These are phyloP conservation scores for Bipolaris bicolor DNA, from an alignment of 2,329 filamentous ascomycete species.

Conservation along the genomic window DNA sequence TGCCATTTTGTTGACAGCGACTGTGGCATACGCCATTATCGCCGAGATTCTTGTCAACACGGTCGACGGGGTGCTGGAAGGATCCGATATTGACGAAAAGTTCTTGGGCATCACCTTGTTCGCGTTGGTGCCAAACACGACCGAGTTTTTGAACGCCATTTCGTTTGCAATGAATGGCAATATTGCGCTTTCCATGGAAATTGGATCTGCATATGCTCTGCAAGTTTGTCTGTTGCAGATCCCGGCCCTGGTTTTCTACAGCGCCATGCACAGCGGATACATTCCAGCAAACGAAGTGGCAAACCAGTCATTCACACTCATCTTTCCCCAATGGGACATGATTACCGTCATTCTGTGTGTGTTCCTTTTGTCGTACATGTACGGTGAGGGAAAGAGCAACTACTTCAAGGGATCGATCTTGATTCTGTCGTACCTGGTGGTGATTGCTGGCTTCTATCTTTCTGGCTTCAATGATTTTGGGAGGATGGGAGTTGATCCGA, in stretches of 20 bases:
- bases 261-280: constrained; percentile 70
- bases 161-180: constrained; percentile 99
- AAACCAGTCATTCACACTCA: constrained; percentile 76
- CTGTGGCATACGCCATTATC: constrained; percentile 92
- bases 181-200: constrained; percentile 98
- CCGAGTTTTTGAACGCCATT: constrained; percentile 98
- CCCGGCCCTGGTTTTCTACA: constrained; percentile 89
- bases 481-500: constrained; percentile 42
- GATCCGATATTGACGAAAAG: constrained; percentile 92
- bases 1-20: constrained; percentile 86
- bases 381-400: constrained; percentile 98
- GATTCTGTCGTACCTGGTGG: constrained; percentile 89
- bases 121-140: constrained; percentile 95
- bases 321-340: constrained; percentile 99
- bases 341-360: constrained; percentile 95
- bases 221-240: constrained; percentile 96
- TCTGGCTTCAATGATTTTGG: constrained; percentile 68
- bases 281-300: constrained; percentile 61
- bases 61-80: constrained; percentile 92
- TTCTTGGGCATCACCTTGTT: constrained; percentile 97
- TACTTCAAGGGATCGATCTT: constrained; percentile 99
- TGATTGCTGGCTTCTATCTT: constrained; percentile 90
- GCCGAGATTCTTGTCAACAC: constrained; percentile 97
- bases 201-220: constrained; percentile 93
- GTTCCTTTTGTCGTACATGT: constrained; percentile 95